A percentile compares a stretch with the other conserved stretches of the same genome.
Conservation (phyloP, 1,139 yeast species). For the Nakaseomyces glabratus region DNA sequence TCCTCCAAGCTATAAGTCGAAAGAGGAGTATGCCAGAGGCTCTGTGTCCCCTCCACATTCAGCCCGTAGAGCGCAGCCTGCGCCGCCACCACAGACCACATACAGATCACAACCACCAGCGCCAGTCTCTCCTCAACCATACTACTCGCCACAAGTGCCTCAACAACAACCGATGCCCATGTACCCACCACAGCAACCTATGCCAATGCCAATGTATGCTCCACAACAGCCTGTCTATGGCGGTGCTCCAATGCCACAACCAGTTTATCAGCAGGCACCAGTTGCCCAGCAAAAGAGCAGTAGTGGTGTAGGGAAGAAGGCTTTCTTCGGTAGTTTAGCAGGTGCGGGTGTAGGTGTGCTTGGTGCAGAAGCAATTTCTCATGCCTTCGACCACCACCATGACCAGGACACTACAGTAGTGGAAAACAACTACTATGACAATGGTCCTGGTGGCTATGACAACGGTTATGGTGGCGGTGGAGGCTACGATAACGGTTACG, state of each 20-base stretch:
- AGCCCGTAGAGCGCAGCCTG: slow-evolving; percentile 2
- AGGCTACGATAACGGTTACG: slow-evolving; percentile 18
- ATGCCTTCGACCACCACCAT: slow-evolving; percentile 17
- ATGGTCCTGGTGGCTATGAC: slow-evolving; percentile 15
- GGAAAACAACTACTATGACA: slow-evolving; percentile 27
- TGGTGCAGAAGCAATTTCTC: slow-evolving; percentile 57
- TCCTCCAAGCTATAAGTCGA: slow-evolving; percentile 25
- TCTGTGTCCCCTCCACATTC: slow-evolving; percentile 7
- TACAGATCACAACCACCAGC: slow-evolving; percentile 10
- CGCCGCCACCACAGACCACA: slow-evolving; percentile 10
- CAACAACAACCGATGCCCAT: slow-evolving; percentile 3
- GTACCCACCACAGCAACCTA: slow-evolving; percentile 6
- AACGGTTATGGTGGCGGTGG: slow-evolving; percentile 17
- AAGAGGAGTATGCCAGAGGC: slow-evolving; percentile 13
- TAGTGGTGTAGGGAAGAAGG: slow-evolving; percentile 26
- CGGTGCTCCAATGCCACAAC: slow-evolving; percentile 11
- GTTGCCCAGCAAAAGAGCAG: slow-evolving; percentile 22
- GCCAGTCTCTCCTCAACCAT: slow-evolving; percentile 9
- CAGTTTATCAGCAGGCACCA: slow-evolving; percentile 15
- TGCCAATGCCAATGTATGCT: slow-evolving; percentile 11
- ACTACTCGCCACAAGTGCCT: slow-evolving; percentile 9
- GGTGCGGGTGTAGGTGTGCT: slow-evolving; percentile 78
- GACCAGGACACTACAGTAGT: slow-evolving; percentile 22
- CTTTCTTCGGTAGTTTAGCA: slow-evolving; percentile 42
- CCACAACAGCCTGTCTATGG: slow-evolving; percentile 10